These are phyloP conservation scores for Cynanchum wilfordii DNA, from an alignment of 257 asterid genomes.

Conservation along the genomic window DNA sequence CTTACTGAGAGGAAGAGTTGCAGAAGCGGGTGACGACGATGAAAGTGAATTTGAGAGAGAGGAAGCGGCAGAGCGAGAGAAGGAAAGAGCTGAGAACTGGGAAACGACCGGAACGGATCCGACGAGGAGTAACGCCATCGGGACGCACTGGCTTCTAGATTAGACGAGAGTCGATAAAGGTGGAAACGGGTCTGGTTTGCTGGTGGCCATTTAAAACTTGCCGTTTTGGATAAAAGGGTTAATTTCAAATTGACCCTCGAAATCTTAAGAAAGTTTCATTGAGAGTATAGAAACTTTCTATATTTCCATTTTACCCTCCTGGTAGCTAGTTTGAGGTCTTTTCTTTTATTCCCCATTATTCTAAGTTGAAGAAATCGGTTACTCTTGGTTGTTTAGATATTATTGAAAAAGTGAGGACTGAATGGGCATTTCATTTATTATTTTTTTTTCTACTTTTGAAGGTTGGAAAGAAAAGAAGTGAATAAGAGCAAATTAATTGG, in stretches of 20 bases:
- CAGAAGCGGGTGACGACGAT: slow-evolving; percentile 27
- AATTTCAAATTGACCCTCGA: slow-evolving; percentile 1
- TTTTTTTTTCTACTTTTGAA: too few species aligned
- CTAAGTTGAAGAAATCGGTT: too few species aligned
- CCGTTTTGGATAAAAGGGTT: slow-evolving; percentile 15
- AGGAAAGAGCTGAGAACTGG: slow-evolving; percentile 35
- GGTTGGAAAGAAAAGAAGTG: too few species aligned
- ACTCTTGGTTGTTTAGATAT: too few species aligned
- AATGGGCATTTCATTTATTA: too few species aligned
- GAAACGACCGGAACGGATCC: slow-evolving; percentile 59
- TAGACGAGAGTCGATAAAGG: background rate
- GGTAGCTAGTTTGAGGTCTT: too few species aligned
- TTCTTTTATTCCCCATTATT: too few species aligned
- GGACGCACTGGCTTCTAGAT: background rate
- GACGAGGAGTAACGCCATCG: slow-evolving; percentile 64
- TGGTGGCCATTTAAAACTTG: background rate
- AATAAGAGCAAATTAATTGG: too few species aligned
- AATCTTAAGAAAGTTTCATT: background rate
- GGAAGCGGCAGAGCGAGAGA: slow-evolving; percentile 30
- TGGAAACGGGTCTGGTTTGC: background rate
- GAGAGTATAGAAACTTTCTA: background rate
- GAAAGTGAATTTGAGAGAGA: slow-evolving; percentile 22
- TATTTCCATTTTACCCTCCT: background rate
- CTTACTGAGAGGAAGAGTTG: slow-evolving; percentile 60
- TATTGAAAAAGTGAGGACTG: too few species aligned